phyloP scores from a whole-genome alignment of 148 eudicot species.

The Camellia japonica region DNA sequence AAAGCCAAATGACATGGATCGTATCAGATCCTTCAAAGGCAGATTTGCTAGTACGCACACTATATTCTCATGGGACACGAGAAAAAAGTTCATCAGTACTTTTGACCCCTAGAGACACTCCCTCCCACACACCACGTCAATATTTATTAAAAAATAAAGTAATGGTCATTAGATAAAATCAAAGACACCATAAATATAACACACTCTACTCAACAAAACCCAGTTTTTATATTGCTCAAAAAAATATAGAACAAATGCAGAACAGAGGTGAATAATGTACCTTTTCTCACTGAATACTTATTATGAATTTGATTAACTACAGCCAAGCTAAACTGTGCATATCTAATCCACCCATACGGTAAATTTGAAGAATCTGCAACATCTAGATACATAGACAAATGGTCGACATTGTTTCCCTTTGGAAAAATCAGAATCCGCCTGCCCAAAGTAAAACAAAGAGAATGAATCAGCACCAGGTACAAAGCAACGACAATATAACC shows the following conservation, averaged over 20 bases:
- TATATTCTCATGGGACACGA: not conserved
- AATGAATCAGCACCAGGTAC: conserved; percentile 8
- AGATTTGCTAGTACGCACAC: not conserved
- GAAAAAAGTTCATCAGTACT: not conserved
- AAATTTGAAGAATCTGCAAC: conserved; percentile 78
- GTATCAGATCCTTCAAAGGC: not conserved
- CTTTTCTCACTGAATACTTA: conserved; percentile 73
- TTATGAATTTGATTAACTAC: conserved; percentile 70
- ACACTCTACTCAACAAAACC: not conserved
- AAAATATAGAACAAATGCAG: not conserved
- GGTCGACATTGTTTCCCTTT: conserved; percentile 89
- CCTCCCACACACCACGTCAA: not conserved
- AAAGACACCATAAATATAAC: not conserved
- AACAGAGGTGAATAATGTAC: conserved; percentile 29
- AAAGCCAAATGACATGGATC: not conserved
- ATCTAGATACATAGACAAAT: conserved; percentile 82
- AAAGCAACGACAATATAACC: not conserved
- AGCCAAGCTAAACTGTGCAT: conserved; percentile 82
- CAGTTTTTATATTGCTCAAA: not conserved
- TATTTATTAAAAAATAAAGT: not conserved
- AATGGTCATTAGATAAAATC: not conserved
- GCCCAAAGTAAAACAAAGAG: conserved; percentile 18
- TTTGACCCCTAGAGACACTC: not conserved
- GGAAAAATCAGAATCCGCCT: conserved; percentile 90
- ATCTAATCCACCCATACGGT: conserved; percentile 95